These are phyloP conservation scores for Bretziella fagacearum DNA, from an alignment of 2,329 filamentous ascomycete species.

Conservation along the genomic window DNA sequence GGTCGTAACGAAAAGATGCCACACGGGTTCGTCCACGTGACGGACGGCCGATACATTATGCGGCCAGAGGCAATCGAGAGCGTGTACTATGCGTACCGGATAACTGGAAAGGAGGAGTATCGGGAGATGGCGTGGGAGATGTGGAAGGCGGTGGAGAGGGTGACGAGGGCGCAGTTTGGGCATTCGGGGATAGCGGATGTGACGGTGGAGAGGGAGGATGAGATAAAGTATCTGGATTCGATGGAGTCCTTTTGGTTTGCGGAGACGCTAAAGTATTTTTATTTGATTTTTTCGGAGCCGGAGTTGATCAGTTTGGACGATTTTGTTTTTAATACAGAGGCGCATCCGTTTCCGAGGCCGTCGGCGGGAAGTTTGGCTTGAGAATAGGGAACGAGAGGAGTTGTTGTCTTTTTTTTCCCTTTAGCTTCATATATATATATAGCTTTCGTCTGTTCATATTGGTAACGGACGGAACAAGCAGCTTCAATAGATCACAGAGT, in stretches of 20 bases:
- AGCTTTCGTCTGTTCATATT: too few relatives aligned
- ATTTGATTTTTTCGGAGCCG: conserved; percentile 50
- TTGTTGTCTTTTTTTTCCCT: not conserved
- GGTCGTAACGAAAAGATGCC: conserved; percentile 22
- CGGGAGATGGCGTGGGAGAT: conserved; percentile 37
- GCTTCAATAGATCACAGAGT: too few relatives aligned
- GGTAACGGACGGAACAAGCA: too few relatives aligned
- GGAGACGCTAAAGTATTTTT: conserved; percentile 63
- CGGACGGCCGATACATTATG: conserved; percentile 32
- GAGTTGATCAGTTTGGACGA: conserved; percentile 49
- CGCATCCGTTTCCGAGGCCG: conserved; percentile 27
- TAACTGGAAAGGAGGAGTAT: conserved; percentile 30
- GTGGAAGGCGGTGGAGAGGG: conserved; percentile 30
- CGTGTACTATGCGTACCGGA: conserved; percentile 36
- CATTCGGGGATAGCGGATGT: conserved; percentile 30
- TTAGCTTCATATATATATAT: too few relatives aligned
- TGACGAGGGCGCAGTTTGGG: conserved; percentile 30
- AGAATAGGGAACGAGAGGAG: not conserved
- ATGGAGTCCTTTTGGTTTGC: conserved; percentile 60
- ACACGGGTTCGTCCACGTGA: conserved; percentile 45
- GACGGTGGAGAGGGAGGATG: conserved; percentile 20
- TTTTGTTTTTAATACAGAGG: conserved; percentile 43
- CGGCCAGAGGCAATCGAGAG: conserved; percentile 36
- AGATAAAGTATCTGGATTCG: conserved; percentile 33
- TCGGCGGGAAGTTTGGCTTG: not conserved